Percentiles rank a stretch among this genome's conserved stretches.
Conservation (phyloP, 2,329 filamentous ascomycete species). For the Aureobasidium vineae region DNA sequence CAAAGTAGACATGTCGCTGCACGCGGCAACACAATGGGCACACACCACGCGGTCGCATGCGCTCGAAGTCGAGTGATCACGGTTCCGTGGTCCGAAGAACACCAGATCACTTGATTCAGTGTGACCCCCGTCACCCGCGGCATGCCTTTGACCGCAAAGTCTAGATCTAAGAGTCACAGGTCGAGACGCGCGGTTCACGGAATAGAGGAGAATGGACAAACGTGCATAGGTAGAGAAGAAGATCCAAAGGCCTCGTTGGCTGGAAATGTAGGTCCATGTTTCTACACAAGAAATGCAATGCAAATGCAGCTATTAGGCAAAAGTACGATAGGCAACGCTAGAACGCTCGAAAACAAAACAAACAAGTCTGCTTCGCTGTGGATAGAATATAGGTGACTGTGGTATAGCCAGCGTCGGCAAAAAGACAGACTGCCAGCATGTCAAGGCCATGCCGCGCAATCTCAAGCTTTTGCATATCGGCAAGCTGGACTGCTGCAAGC, state of each 20-base stretch:
- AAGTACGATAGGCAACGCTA: not conserved
- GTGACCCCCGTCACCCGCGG: slow-evolving; percentile 1
- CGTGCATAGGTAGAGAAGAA: too few relatives aligned
- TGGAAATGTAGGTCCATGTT: not conserved
- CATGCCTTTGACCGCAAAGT: not conserved
- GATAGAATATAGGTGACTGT: not conserved
- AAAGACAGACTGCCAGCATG: not conserved
- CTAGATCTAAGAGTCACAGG: slow-evolving; percentile 1
- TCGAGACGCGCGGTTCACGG: not conserved
- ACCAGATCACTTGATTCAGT: slow-evolving; percentile 1
- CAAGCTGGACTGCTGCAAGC: slow-evolving; percentile 14
- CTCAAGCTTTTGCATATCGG: slow-evolving; percentile 1
- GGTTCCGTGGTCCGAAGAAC: not conserved
- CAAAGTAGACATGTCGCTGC: not conserved
- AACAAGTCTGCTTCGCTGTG: too few relatives aligned
- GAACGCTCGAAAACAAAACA: not conserved
- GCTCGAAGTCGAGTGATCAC: not conserved
- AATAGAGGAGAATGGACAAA: not conserved
- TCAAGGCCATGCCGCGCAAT: not conserved
- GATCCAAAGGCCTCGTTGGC: too few relatives aligned
- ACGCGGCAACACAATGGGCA: too few relatives aligned
- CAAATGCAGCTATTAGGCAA: not conserved
- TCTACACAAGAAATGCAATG: not conserved
- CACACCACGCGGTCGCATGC: not conserved
- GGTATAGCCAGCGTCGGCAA: not conserved